Evolutionary conservation across 257 asterid species (phyloP), one percentile per base, ranked within the genome.

Genomic region (Scutellaria barbata): DNA sequence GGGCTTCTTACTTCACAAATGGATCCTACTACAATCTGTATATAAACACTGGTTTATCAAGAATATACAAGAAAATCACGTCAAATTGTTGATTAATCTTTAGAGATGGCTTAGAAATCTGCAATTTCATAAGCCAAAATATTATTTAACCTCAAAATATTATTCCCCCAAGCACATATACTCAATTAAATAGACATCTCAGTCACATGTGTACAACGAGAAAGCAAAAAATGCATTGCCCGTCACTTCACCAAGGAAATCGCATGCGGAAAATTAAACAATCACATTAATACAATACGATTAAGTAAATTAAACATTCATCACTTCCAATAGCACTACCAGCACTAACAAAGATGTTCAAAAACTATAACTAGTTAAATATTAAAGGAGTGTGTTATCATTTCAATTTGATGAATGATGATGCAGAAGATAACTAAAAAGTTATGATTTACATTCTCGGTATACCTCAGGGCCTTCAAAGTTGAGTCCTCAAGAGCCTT

Each of bases 391-490:
- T 18, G 52, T 11, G 30, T 7, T 54, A 9, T 8, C 2, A 8
- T 57, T 54, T 30, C 5, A 25, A 14, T 10, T 10, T 52, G 11
- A 46, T 17, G 18, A 41, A 46, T 56, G 16, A 50, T 62, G 17
- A 20, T 56, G 16, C 20, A 65, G 39, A 56, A 48, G 45, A 55
- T 12, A 66, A 50, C 20, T 41, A 65, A 25, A 9, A 35, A 56
- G 40, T 17, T 9, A 45, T 16, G 20, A 47, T 8, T 75, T 65
- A 11, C 43, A 18, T 10, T 50, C 20, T 3, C 17, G 39, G 56
- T 60, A 5, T 79, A 95, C 99, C 99, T 92, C 68, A 95, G 66
- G 53, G 96, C 96, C 85, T 81, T 91, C 80, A 92, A 79, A 64
- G 95, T 85, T 10, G 96, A 79, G 82, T 83, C 90, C 66, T 64